phyloP scores from a whole-genome alignment of 2,329 filamentous ascomycete species.

The Phyllosticta paracitricarpa region DNA sequence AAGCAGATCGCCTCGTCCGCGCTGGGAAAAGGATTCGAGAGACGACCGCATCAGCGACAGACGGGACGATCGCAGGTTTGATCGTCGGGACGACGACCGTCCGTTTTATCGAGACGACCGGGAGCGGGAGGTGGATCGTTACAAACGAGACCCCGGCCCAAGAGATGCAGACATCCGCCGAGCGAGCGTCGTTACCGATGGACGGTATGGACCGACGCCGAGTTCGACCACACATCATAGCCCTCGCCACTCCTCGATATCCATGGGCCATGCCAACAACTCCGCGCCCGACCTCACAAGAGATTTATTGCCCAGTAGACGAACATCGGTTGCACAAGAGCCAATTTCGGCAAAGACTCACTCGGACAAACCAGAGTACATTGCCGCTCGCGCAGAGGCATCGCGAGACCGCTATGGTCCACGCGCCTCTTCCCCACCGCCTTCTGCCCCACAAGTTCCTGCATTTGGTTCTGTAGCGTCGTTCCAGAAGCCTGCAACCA shows the following conservation, averaged over 20 bases:
- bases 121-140: slow-evolving; percentile 31
- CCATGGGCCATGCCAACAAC: neutral
- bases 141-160: slow-evolving; percentile 21
- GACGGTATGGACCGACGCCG: neutral
- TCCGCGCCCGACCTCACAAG: neutral
- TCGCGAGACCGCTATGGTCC: slow-evolving; percentile 37
- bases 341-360: slow-evolving; percentile 18
- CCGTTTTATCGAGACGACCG: slow-evolving; percentile 26
- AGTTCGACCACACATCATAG: slow-evolving; percentile 4
- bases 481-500: slow-evolving; percentile 6
- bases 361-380: slow-evolving; percentile 31
- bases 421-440: slow-evolving; percentile 41
- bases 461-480: slow-evolving; percentile 39
- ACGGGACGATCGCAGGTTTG: slow-evolving; percentile 33
- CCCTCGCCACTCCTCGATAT: slow-evolving; percentile 6
- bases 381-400: slow-evolving; percentile 36
- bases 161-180: slow-evolving; percentile 12
- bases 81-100: slow-evolving; percentile 34
- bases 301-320: slow-evolving; percentile 17
- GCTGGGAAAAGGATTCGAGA: slow-evolving; percentile 39
- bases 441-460: slow-evolving; percentile 44
- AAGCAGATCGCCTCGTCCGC: slow-evolving; percentile 55
- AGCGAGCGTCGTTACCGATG: slow-evolving; percentile 9
- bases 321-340: slow-evolving; percentile 27
- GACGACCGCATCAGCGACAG: slow-evolving; percentile 31